Conservation (phyloP, 2,329 filamentous ascomycete genomes). For the Penicillium sp. region DNA sequence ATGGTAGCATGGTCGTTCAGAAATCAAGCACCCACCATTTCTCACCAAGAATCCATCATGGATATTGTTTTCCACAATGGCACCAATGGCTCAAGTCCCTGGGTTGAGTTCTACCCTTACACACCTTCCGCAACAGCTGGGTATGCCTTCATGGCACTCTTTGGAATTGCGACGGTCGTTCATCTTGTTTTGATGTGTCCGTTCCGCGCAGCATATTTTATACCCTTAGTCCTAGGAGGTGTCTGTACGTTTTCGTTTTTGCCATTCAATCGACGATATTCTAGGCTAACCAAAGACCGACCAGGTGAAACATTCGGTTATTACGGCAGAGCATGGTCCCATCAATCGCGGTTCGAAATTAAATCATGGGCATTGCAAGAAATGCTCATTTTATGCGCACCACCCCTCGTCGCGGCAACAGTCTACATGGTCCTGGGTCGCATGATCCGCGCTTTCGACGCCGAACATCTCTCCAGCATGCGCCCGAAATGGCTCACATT, state of each 20-base stretch:
- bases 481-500: conserved; percentile 42
- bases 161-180: conserved; percentile 35
- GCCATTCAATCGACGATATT: background rate
- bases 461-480: conserved; percentile 43
- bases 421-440: conserved; percentile 48
- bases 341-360: conserved; percentile 32
- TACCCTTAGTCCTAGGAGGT: conserved; percentile 43
- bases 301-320: conserved; percentile 44
- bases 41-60: conserved; percentile 22
- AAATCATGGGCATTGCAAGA: conserved; percentile 43
- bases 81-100: conserved; percentile 36
- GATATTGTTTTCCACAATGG: conserved; percentile 39
- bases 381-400: conserved; percentile 46
- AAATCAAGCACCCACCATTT: background rate
- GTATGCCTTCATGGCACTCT: conserved; percentile 42
- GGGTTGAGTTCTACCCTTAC: conserved; percentile 44
- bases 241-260: conserved; percentile 34
- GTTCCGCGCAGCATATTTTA: conserved; percentile 42
- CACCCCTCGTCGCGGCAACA: conserved; percentile 45
- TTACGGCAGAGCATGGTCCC: conserved; percentile 41
- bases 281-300: background rate
- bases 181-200: conserved; percentile 40
- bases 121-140: conserved; percentile 40
- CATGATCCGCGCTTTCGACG: conserved; percentile 41
- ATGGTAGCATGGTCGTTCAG: background rate